Base-by-base conservation (phyloP, 371 early-diverging fungal species). In the Blastocladiella emersonii region DNA sequence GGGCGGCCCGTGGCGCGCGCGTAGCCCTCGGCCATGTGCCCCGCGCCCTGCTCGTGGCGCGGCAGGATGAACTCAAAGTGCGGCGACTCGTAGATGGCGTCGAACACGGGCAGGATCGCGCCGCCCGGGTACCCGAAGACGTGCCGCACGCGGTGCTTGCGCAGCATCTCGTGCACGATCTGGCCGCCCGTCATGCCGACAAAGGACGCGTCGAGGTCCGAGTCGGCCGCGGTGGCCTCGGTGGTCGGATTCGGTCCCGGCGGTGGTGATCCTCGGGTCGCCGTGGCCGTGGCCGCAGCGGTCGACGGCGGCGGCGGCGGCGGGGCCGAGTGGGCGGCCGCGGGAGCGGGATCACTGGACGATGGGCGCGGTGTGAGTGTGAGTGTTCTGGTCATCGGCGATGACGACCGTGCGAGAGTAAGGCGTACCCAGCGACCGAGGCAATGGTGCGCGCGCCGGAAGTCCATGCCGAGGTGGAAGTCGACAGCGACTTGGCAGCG, bases 111-210 rank as follows among this genome's bases (percentile, higher is more conserved):
- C 63, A 94, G 79, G 69, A 94, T 94, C 27, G 98, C 96, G 62
- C 95, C 95, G 63, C 95, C 98, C 51, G 95, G 94, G 70, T 97
- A 97, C 19, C 98, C 98, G 79, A 96, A 96, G 56, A 95, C 80
- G 66, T 89, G 87, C 35, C 92, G 86, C 34, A 97, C 97, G 60
- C 80, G 78, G 64, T 94, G 92, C 59, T 90, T 79, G 61, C 91
- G 78, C 93, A 97, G 93, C 95, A 94, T 93, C 68, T 95, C 93
- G 74, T 97, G 97, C 70, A 97, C 94, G 69, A 97, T 95, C 73
- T 95, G 86, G 49, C 97, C 97, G 67, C 97, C 97, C n/a, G 92
- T 88, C 86, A 89, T 86, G 48, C 97, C 97, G 13, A 95, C 88
- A 53, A 75, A 74, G 27, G 64, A 44, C 7, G 65, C 15, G 57